Conservation (phyloP, 257 asterid genomes). For the Salvia rosmarinus region DNA sequence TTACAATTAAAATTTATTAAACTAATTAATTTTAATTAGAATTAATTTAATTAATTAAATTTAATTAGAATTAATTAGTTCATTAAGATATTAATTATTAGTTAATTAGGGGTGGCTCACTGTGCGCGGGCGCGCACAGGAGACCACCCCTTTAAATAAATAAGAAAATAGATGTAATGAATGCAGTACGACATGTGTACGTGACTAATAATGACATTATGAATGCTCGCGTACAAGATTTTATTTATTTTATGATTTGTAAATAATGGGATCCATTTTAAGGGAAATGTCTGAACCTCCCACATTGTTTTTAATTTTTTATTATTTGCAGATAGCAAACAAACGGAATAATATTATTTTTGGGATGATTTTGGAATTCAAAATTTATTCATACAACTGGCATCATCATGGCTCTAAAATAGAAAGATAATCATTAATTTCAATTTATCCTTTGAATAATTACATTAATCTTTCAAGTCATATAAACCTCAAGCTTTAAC, state of each 20-base stretch:
- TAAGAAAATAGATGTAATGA: background rate
- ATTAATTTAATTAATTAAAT: too few species aligned
- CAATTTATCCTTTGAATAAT: background rate
- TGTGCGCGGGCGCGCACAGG: too few species aligned
- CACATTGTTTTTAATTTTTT: background rate
- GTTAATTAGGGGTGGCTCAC: too few species aligned
- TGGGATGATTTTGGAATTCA: constrained; percentile 4
- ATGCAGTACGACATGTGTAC: background rate
- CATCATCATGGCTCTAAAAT: background rate
- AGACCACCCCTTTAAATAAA: too few species aligned
- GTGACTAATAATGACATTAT: background rate
- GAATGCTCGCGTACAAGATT: background rate
- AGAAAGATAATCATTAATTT: background rate
- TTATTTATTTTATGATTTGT: background rate
- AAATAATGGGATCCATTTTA: background rate
- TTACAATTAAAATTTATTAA: too few species aligned
- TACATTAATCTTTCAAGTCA: too few species aligned
- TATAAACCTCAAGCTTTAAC: too few species aligned
- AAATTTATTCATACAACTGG: background rate
- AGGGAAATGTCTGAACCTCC: background rate
- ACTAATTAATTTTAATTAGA: too few species aligned
- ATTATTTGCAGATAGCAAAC: background rate
- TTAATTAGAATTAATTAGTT: too few species aligned
- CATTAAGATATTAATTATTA: too few species aligned
- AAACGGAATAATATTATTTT: background rate